Conservation (phyloP, 768 basidiomycete species). For the Gymnopilus junonius region DNA sequence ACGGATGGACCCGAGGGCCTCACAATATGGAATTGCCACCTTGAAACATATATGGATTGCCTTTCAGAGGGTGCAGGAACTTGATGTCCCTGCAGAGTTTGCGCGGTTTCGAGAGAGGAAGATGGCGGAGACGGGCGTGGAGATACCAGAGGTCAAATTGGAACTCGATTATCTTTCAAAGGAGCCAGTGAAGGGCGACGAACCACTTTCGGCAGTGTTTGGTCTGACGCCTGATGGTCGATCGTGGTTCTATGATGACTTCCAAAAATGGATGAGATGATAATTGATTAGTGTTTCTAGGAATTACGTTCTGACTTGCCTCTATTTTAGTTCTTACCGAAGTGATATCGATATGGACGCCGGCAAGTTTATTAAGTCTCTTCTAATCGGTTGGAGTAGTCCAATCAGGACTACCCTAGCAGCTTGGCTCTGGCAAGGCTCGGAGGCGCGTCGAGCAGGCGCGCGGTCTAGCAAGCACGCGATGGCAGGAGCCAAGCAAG, state of each 20-base stretch:
- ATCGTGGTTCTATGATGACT: background rate
- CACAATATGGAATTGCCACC: background rate
- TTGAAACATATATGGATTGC: background rate
- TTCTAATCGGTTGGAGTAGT: too few species aligned
- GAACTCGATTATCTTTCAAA: too few species aligned
- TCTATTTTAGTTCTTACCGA: background rate
- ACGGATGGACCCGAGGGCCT: background rate
- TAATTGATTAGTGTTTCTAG: background rate
- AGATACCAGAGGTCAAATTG: too few species aligned
- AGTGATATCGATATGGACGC: background rate
- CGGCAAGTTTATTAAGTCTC: too few species aligned
- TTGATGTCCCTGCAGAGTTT: background rate
- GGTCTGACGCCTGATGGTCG: background rate
- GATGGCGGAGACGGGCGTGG: too few species aligned
- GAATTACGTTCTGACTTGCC: background rate
- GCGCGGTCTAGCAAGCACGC: too few species aligned
- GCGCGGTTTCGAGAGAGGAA: background rate
- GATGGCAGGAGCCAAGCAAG: too few species aligned
- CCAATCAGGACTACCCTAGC: too few species aligned
- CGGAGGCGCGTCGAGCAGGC: too few species aligned
- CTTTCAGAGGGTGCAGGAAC: background rate
- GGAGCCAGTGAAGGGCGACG: too few species aligned
- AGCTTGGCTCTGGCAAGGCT: too few species aligned
- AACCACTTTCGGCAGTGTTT: too few species aligned
- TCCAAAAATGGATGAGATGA: background rate